Base-by-base conservation (phyloP, 148 eudicot genomes). In the Pharnaceum exiguum region DNA sequence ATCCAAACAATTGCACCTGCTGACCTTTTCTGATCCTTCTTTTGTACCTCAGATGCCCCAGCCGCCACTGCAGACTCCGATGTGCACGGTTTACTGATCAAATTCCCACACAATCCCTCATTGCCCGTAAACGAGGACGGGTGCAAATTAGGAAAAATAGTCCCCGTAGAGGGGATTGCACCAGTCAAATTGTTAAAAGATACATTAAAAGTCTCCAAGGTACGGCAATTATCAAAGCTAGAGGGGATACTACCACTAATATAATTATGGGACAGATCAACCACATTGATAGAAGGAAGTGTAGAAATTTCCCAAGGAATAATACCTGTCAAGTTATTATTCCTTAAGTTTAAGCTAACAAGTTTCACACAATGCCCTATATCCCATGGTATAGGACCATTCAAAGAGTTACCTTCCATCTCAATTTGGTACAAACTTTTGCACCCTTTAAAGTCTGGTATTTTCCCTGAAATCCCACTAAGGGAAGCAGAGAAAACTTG, bases 291-390 rank as follows among this genome's bases (percentile, higher is more conserved):
- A 3, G 91, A 71, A 16, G 95, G 95, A 10, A 93, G 71, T 2
- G 86, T 80, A 2, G 99, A 93, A 7, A 93, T 82, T 66, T 89
- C 91, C 96, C 96, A 89, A 0, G 99, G 99, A 51, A 93, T 89
- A n/a, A 85, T 93, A 6, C 99, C 99, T 3, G 79, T 79, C 3
- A 93, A 60, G 5, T 72, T 76, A 79, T 93, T 93, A 5, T 54
- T 54, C 24, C 76, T 61, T 15, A 89, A 49, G 52, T 83, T 86
- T 30, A 93, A 51, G 12, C 42, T 40, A 3, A 85, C 73, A 18
- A 93, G 80, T 80, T 89, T 93, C 69, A 66, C 76, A 42, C 99
- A 93, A 42, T 89, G 80, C 44, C 71, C 82, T 27, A 93, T 78
- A 48, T 89, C 85, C 91, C 90, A 89, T 16, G 99, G 95, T 43